phyloP scores from a whole-genome alignment of 2,329 filamentous ascomycete genomes.

The Passalora sequoiae region DNA sequence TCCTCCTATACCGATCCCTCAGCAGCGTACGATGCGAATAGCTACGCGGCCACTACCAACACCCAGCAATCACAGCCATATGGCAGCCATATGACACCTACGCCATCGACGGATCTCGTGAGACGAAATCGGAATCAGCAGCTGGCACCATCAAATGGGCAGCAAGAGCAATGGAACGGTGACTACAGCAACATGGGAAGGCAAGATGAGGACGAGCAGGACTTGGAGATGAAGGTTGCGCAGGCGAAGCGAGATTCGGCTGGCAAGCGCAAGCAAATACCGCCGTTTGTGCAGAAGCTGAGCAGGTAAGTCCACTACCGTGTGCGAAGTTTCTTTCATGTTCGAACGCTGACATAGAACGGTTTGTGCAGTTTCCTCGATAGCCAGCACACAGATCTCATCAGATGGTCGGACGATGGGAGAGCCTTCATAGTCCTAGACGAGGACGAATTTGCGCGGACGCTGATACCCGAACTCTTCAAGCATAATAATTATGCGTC shows the following conservation, averaged over 20 bases:
- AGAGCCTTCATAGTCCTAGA: constrained; percentile 96
- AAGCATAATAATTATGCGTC: constrained; percentile 77
- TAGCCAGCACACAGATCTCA: constrained; percentile 86
- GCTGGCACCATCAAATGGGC: constrained; percentile 33
- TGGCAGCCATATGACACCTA: constrained; percentile 16
- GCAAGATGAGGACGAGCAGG: constrained; percentile 68
- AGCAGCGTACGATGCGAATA: constrained; percentile 35
- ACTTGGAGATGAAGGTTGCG: constrained; percentile 72
- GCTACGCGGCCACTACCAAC: constrained; percentile 28
- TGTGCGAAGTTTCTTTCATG: constrained; percentile 19
- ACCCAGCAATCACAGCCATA: constrained; percentile 24
- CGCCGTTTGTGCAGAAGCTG: constrained; percentile 94
- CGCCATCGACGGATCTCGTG: constrained; percentile 42
- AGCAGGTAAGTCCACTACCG: constrained; percentile 87
- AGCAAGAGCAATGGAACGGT: constrained; percentile 40
- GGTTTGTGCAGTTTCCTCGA: constrained; percentile 79
- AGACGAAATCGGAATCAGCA: constrained; percentile 45
- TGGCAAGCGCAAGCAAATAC: constrained; percentile 88
- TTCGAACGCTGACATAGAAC: constrained; percentile 16
- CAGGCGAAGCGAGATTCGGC: constrained; percentile 79
- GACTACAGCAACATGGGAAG: constrained; percentile 34
- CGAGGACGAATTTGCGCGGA: constrained; percentile 81
- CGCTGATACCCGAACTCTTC: constrained; percentile 68
- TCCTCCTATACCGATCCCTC: constrained; percentile 34
- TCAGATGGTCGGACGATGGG: constrained; percentile 93